Evolutionary conservation across 2,329 filamentous ascomycete genomes (phyloP), one percentile per base, ranked within the genome.

Genomic region (Ophiosphaerella narmari): DNA sequence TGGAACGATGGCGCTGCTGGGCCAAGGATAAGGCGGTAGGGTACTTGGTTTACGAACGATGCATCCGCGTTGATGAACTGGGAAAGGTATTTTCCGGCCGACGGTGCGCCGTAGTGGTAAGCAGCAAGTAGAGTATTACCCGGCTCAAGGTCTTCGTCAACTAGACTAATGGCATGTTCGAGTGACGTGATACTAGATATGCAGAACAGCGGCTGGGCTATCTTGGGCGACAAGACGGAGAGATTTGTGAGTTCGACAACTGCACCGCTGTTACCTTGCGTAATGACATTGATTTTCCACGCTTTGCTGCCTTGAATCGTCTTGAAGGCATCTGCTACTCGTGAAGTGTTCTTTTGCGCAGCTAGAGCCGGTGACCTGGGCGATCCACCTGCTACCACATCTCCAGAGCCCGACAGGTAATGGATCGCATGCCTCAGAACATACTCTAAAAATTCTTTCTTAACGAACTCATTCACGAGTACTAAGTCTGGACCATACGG

Each of bases 401-500:
- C 43, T 9, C 40, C 39, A 5, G 55, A 51, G 13, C 54, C 54
- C 1, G 65, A 57, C 4, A 70, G 54, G 31, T 66, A 67, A 3
- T 59, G 64, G 11, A 72, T 67, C 0, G 66, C 64, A 26, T 78
- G 74, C 33, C 73, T 70, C 12, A 78, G 65, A 4, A 79, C 75
- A 0, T 79, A 78, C 39, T 80, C 75, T 0, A 83, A 65, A 55
- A 87, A 86, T 0, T 77, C 74, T 46, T 80, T 75, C 70, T 82
- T 81, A 3, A 78, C 74, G 50, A 80, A 87, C 54, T 87, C 85
- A 52, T 87, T 86, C n/a, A 88, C 84, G 0, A 87, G 68, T 0
- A 87, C 80, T 0, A 86, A 26, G 59, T 87, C 84, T 0, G 85
- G 85, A 0, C 83, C 80, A 60, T 86, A 87, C 0, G 83, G 77